Conservation (phyloP, 2,329 filamentous ascomycete genomes). For the Paracoccidioides lutzii region DNA sequence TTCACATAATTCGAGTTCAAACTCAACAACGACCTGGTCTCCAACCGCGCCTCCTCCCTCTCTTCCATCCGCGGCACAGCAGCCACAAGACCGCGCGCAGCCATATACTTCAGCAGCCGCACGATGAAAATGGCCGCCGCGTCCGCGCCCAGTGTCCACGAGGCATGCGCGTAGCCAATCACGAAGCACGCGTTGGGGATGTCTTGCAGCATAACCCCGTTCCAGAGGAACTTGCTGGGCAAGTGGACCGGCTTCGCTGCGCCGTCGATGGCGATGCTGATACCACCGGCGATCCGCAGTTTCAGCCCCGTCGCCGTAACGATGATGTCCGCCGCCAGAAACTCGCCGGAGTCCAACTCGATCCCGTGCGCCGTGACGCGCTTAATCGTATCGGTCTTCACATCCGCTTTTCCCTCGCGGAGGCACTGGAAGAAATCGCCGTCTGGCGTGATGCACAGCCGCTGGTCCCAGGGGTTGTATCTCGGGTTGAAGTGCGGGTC, state of each 20-base stretch:
- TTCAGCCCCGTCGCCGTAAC: conserved; percentile 35
- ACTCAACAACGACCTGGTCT: conserved; percentile 22
- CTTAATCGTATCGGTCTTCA: conserved; percentile 45
- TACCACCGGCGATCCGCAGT: conserved; percentile 27
- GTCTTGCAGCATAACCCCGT: conserved; percentile 33
- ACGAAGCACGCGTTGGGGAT: conserved; percentile 31
- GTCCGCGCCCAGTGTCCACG: conserved; percentile 35
- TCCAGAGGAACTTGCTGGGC: conserved; percentile 30
- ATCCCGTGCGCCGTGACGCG: conserved; percentile 39
- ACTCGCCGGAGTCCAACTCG: conserved; percentile 32
- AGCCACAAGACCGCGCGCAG: conserved; percentile 15
- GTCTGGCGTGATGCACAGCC: conserved; percentile 56
- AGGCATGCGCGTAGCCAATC: conserved; percentile 33
- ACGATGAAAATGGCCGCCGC: conserved; percentile 29
- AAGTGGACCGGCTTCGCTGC: conserved; percentile 19
- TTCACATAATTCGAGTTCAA: conserved; percentile 31
- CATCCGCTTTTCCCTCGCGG: conserved; percentile 36
- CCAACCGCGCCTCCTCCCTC: conserved; percentile 11
- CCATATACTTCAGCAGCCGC: conserved; percentile 24
- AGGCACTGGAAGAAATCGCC: conserved; percentile 46
- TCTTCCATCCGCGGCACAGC: conserved; percentile 19
- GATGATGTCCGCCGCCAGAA: conserved; percentile 31
- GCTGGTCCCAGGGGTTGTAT: conserved; percentile 60
- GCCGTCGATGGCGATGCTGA: conserved; percentile 26
- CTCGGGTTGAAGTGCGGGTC: conserved; percentile 52